A percentile compares a stretch with the other conserved stretches of the same genome.
These are phyloP conservation scores for Pleomassaria siparia DNA, from an alignment of 2,329 filamentous ascomycete species.

Conservation along the genomic window DNA sequence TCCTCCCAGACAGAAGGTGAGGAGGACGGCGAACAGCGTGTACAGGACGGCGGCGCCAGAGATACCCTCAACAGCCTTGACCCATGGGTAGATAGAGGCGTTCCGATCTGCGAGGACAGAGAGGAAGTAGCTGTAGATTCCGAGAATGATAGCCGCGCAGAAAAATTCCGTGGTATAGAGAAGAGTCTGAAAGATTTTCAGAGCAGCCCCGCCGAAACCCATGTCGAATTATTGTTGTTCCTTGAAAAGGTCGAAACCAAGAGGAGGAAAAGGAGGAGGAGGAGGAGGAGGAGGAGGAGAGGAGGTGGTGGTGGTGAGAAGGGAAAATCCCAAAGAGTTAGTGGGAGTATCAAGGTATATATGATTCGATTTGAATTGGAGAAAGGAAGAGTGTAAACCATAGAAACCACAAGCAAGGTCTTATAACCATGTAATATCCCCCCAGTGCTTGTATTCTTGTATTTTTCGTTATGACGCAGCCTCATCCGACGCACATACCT, in stretches of 20 bases:
- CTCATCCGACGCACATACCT: not conserved
- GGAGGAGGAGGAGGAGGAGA: not conserved
- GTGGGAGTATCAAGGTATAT: too few species aligned
- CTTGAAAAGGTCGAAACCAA: not conserved
- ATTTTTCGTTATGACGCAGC: constrained; percentile 3
- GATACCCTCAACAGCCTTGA: constrained; percentile 72
- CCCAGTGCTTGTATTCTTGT: too few species aligned
- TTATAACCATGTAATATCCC: too few species aligned
- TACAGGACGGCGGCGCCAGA: constrained; percentile 75
- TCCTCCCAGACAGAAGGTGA: constrained; percentile 80
- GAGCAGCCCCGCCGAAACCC: constrained; percentile 61
- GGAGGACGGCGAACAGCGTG: constrained; percentile 67
- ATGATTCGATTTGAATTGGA: too few species aligned
- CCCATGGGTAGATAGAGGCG: constrained; percentile 62
- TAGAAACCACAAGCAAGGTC: not conserved
- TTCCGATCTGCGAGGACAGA: constrained; percentile 68
- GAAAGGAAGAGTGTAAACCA: too few species aligned
- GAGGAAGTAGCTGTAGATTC: constrained; percentile 80
- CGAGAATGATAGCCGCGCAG: constrained; percentile 72
- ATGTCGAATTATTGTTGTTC: constrained; percentile 45
- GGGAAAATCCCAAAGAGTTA: too few species aligned
- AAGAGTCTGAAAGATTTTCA: constrained; percentile 70
- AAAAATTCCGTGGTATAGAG: constrained; percentile 74
- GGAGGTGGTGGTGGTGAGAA: too few species aligned
- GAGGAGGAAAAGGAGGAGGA: not conserved